Evolutionary conservation across 2,329 filamentous ascomycete species (phyloP).

Genomic region (Phyllosticta capitalensis): DNA sequence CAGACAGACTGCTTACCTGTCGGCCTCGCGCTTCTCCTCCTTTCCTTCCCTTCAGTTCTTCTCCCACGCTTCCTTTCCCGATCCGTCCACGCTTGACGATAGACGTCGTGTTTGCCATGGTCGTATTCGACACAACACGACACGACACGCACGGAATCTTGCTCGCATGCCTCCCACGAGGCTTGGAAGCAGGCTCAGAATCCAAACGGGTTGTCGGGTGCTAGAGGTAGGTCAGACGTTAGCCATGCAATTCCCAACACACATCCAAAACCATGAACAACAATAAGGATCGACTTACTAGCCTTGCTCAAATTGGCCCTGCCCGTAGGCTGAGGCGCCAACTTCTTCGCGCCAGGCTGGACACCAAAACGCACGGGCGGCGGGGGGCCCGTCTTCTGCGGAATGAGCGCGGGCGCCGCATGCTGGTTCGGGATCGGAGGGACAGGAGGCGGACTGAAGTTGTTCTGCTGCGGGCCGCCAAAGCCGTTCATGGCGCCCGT

Average conservation of each 20-base stretch:
- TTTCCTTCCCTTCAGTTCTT: no score
- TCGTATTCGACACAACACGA: no score
- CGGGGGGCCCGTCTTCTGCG: conserved; percentile 76
- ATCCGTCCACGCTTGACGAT: no score
- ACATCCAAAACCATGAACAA: conserved; percentile 5
- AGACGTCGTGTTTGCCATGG: no score
- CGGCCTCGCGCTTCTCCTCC: no score
- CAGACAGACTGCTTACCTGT: no score
- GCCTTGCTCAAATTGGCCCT: conserved; percentile 87
- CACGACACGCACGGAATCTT: no score
- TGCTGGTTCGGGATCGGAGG: conserved; percentile 51
- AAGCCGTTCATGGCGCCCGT: conserved; percentile 39
- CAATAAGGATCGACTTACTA: conserved; percentile 58
- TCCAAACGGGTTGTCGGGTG: conserved; percentile 61
- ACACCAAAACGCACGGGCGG: conserved; percentile 87
- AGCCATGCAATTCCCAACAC: neutral
- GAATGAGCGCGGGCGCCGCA: conserved; percentile 53
- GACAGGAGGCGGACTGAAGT: conserved; percentile 40
- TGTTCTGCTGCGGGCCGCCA: conserved; percentile 20
- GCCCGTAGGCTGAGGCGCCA: conserved; percentile 80
- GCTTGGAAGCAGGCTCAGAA: conserved; percentile 37
- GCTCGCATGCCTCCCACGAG: no score
- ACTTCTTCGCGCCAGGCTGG: conserved; percentile 59
- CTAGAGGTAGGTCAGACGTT: conserved; percentile 29
- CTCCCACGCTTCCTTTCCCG: no score